Percentiles rank a stretch among this genome's conserved stretches.
Evolutionary conservation across 2,329 filamentous ascomycete species (phyloP).

Genomic region (Calonectria leucothoes): DNA sequence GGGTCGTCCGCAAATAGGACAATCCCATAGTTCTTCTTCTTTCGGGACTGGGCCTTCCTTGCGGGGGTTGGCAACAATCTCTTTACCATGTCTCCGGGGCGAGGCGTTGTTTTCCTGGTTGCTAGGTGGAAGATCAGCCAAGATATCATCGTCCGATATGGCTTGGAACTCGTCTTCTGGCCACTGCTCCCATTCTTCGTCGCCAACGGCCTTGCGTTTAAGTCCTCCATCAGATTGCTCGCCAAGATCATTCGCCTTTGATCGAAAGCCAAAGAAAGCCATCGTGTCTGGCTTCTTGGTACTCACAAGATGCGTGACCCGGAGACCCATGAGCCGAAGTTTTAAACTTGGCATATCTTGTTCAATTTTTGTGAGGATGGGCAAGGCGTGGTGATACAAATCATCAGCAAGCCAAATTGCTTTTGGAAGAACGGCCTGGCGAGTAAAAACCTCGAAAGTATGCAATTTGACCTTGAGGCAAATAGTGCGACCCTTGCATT

Average conservation of each 20-base stretch:
- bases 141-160: slow-evolving; percentile 27
- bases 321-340: slow-evolving; percentile 86
- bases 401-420: slow-evolving; percentile 82
- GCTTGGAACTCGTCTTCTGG: slow-evolving; percentile 70
- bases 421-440: slow-evolving; percentile 81
- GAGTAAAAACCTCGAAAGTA: slow-evolving; percentile 90
- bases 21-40: slow-evolving; percentile 77
- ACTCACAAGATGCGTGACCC: slow-evolving; percentile 88
- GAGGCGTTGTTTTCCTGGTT: slow-evolving; percentile 22
- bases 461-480: slow-evolving; percentile 94
- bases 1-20: slow-evolving; percentile 85
- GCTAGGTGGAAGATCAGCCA: slow-evolving; percentile 19
- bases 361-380: slow-evolving; percentile 86
- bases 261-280: slow-evolving; percentile 79
- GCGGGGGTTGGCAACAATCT: slow-evolving; percentile 60
- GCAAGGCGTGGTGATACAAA: slow-evolving; percentile 82
- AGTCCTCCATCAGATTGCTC: slow-evolving; percentile 25
- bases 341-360: slow-evolving; percentile 85
- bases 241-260: slow-evolving; percentile 39
- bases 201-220: slow-evolving; percentile 51
- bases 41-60: slow-evolving; percentile 45
- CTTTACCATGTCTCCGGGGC: slow-evolving; percentile 58
- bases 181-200: slow-evolving; percentile 71
- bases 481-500: slow-evolving; percentile 90
- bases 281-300: slow-evolving; percentile 84